These are phyloP conservation scores for Magnolia officinalis DNA, from an alignment of 164 flowering plant genomes.

Conservation along the genomic window DNA sequence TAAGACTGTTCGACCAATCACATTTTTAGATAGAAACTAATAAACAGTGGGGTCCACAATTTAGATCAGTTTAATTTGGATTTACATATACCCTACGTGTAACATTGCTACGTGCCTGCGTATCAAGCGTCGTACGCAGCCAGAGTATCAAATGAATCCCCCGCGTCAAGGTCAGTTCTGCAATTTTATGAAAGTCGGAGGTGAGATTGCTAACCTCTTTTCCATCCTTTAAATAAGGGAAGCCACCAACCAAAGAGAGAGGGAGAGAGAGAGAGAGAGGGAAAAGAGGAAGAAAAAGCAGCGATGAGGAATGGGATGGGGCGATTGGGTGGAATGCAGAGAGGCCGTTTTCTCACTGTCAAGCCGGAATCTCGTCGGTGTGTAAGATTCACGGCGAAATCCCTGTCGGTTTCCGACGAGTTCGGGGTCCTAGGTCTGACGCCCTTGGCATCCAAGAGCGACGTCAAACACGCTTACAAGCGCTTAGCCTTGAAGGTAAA, in stretches of 20 bases:
- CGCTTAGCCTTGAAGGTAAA: slow-evolving; percentile 32
- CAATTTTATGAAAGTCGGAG: background rate
- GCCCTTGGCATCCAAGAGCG: slow-evolving; percentile 29
- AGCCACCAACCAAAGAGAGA: background rate
- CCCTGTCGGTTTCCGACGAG: slow-evolving; percentile 15
- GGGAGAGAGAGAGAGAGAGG: background rate
- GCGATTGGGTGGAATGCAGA: slow-evolving; percentile 15
- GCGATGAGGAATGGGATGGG: slow-evolving; percentile 17
- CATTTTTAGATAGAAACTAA: no score
- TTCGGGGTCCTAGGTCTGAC: slow-evolving; percentile 27
- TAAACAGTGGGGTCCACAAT: no score
- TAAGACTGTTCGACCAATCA: no score
- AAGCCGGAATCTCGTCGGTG: slow-evolving; percentile 10
- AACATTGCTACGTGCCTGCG: no score
- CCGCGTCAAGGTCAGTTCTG: background rate
- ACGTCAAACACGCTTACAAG: slow-evolving; percentile 34
- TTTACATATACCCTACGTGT: no score
- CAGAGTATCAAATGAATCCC: background rate
- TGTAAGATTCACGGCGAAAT: slow-evolving; percentile 22
- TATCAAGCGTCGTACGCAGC: no score
- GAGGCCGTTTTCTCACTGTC: slow-evolving; percentile 6
- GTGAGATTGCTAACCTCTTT: background rate
- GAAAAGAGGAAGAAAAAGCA: background rate
- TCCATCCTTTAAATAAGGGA: slow-evolving; percentile 3
- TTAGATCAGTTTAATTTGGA: no score